Conservation (phyloP, 176 grass and related monocot genomes). For the Urochloa ruziziensis region DNA sequence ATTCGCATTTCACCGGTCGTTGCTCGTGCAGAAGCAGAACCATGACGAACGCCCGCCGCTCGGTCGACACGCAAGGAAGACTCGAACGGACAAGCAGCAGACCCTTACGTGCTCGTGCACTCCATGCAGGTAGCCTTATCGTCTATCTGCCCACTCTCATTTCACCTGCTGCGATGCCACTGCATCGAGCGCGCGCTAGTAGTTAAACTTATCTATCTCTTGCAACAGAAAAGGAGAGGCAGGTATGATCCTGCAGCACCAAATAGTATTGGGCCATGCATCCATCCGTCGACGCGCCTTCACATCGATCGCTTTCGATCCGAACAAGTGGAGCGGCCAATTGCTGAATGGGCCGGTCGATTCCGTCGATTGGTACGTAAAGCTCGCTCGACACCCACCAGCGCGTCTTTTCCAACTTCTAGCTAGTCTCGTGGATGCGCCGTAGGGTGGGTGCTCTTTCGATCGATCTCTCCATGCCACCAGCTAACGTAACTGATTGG, state of each 20-base stretch:
- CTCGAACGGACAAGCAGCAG: not conserved
- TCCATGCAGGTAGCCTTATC: not conserved
- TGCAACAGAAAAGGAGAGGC: not conserved
- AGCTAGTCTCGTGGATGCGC: too few relatives aligned
- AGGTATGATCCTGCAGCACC: not conserved
- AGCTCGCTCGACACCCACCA: not conserved
- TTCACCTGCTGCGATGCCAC: not conserved
- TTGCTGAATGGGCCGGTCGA: constrained; percentile 18
- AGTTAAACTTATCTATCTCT: constrained; percentile 8
- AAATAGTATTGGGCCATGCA: not conserved
- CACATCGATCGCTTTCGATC: constrained; percentile 12
- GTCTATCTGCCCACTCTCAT: constrained; percentile 23
- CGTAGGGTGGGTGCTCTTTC: not conserved
- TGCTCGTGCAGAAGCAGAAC: too few relatives aligned
- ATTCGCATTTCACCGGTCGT: too few relatives aligned
- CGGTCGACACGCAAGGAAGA: not conserved
- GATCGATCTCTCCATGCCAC: not conserved
- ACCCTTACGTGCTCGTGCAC: too few relatives aligned
- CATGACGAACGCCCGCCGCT: too few relatives aligned
- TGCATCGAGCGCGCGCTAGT: not conserved
- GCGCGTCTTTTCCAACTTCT: not conserved
- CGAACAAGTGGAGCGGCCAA: constrained; percentile 25
- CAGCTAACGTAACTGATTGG: not conserved
- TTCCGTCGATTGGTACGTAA: not conserved
- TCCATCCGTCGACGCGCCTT: not conserved